A percentile compares a stretch with the other conserved stretches of the same genome.
Conservation (phyloP, 176 grass and related monocot genomes). For the Carex parvula region DNA sequence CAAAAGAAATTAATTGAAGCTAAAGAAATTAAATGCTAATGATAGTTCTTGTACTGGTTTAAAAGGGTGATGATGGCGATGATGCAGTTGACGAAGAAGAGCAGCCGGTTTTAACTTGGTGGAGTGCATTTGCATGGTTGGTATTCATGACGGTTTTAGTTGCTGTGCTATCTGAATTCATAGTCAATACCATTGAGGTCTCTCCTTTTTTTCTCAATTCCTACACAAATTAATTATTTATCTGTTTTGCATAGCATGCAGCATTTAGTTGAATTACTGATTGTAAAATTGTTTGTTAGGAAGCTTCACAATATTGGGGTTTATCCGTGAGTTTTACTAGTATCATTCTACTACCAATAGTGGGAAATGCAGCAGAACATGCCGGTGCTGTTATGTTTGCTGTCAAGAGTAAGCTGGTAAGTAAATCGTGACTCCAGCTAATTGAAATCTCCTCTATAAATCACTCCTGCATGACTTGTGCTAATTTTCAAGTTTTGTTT, state of each 20-base stretch:
- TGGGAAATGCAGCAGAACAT: conserved; percentile 83
- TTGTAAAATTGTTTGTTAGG: conserved; percentile 29
- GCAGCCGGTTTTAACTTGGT: conserved; percentile 42
- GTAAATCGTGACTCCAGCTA: conserved; percentile 11
- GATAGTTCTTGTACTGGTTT: background rate
- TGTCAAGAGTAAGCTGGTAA: conserved; percentile 72
- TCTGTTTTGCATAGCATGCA: background rate
- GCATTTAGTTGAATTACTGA: background rate
- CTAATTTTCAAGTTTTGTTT: background rate
- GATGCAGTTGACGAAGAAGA: conserved; percentile 53
- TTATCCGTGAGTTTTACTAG: conserved; percentile 77
- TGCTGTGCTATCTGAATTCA: conserved; percentile 69
- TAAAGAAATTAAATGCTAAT: background rate
- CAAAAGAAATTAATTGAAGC: conserved; percentile 4
- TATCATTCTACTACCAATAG: conserved; percentile 77
- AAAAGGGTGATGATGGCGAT: conserved; percentile 40
- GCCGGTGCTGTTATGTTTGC: conserved; percentile 82
- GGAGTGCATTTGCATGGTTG: conserved; percentile 69
- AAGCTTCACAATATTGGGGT: conserved; percentile 59
- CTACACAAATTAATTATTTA: background rate
- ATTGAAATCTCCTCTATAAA: background rate
- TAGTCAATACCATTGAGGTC: conserved; percentile 94
- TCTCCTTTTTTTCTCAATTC: background rate
- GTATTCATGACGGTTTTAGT: conserved; percentile 60
- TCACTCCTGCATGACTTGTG: background rate